These are phyloP conservation scores for Phytophthora melonis DNA, from an alignment of 352 stramenopile species.

Conservation along the genomic window DNA sequence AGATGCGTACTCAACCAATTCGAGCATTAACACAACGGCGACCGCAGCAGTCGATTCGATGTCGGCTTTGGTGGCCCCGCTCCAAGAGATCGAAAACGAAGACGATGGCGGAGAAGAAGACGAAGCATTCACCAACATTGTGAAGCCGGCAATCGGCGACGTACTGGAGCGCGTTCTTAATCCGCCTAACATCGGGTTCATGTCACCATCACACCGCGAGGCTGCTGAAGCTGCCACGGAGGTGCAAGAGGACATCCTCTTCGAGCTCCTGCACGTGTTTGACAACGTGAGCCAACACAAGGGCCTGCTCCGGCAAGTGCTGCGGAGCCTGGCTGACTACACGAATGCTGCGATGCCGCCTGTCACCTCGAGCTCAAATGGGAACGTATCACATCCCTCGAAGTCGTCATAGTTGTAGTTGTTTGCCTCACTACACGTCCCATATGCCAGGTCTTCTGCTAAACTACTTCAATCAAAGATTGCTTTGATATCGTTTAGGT, in stretches of 20 bases:
- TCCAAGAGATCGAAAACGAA: constrained; percentile 35
- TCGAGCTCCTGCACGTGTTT: constrained; percentile 83
- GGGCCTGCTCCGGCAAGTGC: constrained; percentile 69
- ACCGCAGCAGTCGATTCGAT: constrained; percentile 11
- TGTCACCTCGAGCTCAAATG: constrained; percentile 20
- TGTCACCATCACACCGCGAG: constrained; percentile 30
- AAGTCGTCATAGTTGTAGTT: constrained; percentile 31
- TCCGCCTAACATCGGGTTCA: constrained; percentile 25
- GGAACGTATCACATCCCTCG: constrained; percentile 11
- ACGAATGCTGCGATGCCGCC: constrained; percentile 34
- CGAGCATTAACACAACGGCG: constrained; percentile 8
- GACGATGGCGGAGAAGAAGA: constrained; percentile 54
- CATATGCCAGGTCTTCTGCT: background rate
- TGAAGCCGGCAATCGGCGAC: constrained; percentile 86
- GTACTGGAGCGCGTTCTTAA: constrained; percentile 64
- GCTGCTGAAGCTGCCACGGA: constrained; percentile 50
- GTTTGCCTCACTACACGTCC: background rate
- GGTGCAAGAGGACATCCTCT: constrained; percentile 71
- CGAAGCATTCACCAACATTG: constrained; percentile 66
- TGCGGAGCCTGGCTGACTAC: constrained; percentile 63
- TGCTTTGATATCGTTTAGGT: constrained; percentile 3
- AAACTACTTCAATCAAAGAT: constrained; percentile 12
- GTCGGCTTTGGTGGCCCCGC: constrained; percentile 4
- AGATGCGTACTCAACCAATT: background rate
- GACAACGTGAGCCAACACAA: constrained; percentile 77